Base-by-base conservation (phyloP, 345 rosid genomes). In the Gossypium ekmanianum region DNA sequence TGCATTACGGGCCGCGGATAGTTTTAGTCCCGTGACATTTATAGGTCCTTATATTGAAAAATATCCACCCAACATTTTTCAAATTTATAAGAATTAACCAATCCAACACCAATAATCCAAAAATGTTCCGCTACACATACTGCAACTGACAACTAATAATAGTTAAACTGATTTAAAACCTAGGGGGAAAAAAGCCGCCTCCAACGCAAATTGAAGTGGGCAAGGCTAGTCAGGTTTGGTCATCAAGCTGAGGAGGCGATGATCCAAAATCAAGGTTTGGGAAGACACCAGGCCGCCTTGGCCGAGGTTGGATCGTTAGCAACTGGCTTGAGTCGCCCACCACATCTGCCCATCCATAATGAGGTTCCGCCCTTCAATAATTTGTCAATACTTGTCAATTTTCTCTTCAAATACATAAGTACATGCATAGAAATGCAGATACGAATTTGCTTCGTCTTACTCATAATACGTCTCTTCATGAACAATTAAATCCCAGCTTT, bases 261-360 rank as follows among this genome's bases (percentile, higher is more conserved):
- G 92, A 84, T n/a, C 90, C 91, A 63, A 89, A 92, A 68, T 92
- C 92, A 27, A 92, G 83, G 79, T 82, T 80, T 20, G 96, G 98
- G 78, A 75, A 93, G 63, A 91, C 88, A 61, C 99, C 96, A 0
- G 99, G 99, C 1, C 98, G 99, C 76, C 92, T 91, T 47, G 91
- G 94, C 17, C 77, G 82, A 18, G 97, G 94, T 83, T 90, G 61
- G 74, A 95, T 95, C 0, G 98, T 88, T 24, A 95, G 90, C 83
- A 91, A 83, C 81, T 91, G 98, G 71, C 79, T 90, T 2, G 98
- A 95, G 82, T 95, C 93, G 17, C 97, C 99, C 61, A 95, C 99
- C 3, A 93, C 96, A 79, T 91, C 98, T 18, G 96, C 94, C 99
- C 99, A 95, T 50, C 99, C 99, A 47, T 95, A 95, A 83, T 95